These are phyloP conservation scores for Metschnikowia gruessii DNA, from an alignment of 805 yeast species.

Conservation along the genomic window DNA sequence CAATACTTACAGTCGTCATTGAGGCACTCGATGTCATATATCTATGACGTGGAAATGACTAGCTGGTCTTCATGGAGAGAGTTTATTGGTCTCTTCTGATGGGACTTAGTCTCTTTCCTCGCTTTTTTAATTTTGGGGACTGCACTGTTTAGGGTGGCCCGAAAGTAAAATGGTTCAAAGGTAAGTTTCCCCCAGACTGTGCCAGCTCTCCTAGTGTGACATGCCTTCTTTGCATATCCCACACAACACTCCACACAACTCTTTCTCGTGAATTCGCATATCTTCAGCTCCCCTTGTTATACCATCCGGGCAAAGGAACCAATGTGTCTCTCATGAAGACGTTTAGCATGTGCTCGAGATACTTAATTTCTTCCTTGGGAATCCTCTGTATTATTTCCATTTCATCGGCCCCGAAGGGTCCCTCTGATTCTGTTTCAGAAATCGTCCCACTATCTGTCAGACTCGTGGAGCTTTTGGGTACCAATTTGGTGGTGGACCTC, in stretches of 20 bases:
- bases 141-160: too few relatives aligned
- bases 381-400: not conserved
- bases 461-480: too few relatives aligned
- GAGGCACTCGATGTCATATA: slow-evolving; percentile 66
- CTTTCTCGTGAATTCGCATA: not conserved
- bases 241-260: too few relatives aligned
- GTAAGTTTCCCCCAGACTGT: too few relatives aligned
- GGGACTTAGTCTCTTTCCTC: not conserved
- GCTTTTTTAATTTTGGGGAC: too few relatives aligned
- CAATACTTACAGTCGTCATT: slow-evolving; percentile 60
- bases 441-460: too few relatives aligned
- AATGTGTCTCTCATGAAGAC: not conserved
- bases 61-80: slow-evolving; percentile 48
- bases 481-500: too few relatives aligned
- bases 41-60: slow-evolving; percentile 58
- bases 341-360: not conserved
- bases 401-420: not conserved
- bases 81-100: slow-evolving; percentile 33
- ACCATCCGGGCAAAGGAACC: not conserved
- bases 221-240: too few relatives aligned
- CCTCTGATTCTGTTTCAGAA: not conserved
- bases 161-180: too few relatives aligned
- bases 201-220: too few relatives aligned
- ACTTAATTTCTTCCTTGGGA: not conserved
- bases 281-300: not conserved